Conservation (phyloP, 495 filamentous ascomycete genomes). For the Penicillium cataractarum region DNA sequence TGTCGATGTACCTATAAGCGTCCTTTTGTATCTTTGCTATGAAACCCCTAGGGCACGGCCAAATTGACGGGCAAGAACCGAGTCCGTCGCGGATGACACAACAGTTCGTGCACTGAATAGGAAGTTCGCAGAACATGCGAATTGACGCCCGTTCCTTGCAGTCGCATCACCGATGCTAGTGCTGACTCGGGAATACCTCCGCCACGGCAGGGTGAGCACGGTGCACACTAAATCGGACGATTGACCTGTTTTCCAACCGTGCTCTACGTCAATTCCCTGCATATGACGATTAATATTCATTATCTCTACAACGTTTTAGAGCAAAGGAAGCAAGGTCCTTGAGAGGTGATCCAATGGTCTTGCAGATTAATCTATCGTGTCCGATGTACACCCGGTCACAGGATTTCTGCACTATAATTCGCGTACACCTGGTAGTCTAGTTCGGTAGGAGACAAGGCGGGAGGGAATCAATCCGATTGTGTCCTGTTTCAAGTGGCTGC, state of each 20-base stretch:
- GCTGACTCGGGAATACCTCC: slow-evolving; percentile 23
- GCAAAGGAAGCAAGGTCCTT: not conserved
- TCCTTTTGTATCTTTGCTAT: no score
- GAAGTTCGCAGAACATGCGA: not conserved
- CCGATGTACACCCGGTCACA: no score
- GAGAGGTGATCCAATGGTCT: not conserved
- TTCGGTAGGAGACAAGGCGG: no score
- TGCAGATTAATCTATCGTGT: not conserved
- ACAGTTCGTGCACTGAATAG: not conserved
- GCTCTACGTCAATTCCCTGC: not conserved
- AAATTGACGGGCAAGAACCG: not conserved
- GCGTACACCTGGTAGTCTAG: not conserved
- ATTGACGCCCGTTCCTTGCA: slow-evolving; percentile 13
- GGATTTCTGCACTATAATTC: not conserved
- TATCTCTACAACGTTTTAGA: not conserved
- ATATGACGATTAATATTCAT: not conserved
- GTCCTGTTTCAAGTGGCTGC: not conserved
- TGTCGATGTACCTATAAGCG: not conserved
- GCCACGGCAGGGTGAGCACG: slow-evolving; percentile 2
- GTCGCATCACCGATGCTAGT: slow-evolving; percentile 18
- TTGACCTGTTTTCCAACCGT: slow-evolving; percentile 6
- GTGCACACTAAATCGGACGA: slow-evolving; percentile 8
- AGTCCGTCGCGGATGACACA: not conserved
- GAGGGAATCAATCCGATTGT: not conserved
- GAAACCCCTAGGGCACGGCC: not conserved